Evolutionary conservation across 1,139 yeast genomes (phyloP), one percentile per base, ranked within the genome.

Genomic region (Yamadazyma spencermartinsiae): DNA sequence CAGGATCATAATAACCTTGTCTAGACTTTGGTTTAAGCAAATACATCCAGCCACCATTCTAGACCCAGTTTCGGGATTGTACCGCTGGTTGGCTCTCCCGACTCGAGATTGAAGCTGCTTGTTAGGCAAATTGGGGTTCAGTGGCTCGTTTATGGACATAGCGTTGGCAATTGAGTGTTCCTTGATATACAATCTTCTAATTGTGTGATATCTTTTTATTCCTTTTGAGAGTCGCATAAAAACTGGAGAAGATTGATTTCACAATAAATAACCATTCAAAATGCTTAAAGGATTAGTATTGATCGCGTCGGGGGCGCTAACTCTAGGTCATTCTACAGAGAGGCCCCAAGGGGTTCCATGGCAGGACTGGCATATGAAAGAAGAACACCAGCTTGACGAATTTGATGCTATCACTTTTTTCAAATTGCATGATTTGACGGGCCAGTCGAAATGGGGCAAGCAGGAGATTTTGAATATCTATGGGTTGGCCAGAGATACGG

Each of bases 41-140:
- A 92, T 77, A 50, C 96, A 86, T 1, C 98, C 98, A 1, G 98
- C 96, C 3, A 92, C 88, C 53, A 92, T 64, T 21, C 98, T 68
- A 0, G 96, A 89, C 1, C 95, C 95, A 1, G 82, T 77, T 11
- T 60, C 68, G 7, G 65, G 63, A 43, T 68, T 69, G 48, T 70
- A 72, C 31, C 73, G 49, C 45, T 72, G 77, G 48, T 66, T 63
- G 15, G 49, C 60, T 32, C 74, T 51, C 1, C 74, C 74, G 2
- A 54, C 60, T 30, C 74, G 50, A 5, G 72, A 56, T 11, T 48
- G 42, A 33, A 54, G 33, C 36, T 61, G 41, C 44, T 57, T 56
- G 23, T 34, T 41, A 6, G 48, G 50, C 21, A 59, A 37, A 33
- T 55, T 44, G 12, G 42, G 44, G 23, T n/a, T n/a, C n/a, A n/a